Percentiles rank a stretch among this genome's conserved stretches.
Conservation (phyloP, 352 stramenopile species). For the Globisporangium heterothallicum region DNA sequence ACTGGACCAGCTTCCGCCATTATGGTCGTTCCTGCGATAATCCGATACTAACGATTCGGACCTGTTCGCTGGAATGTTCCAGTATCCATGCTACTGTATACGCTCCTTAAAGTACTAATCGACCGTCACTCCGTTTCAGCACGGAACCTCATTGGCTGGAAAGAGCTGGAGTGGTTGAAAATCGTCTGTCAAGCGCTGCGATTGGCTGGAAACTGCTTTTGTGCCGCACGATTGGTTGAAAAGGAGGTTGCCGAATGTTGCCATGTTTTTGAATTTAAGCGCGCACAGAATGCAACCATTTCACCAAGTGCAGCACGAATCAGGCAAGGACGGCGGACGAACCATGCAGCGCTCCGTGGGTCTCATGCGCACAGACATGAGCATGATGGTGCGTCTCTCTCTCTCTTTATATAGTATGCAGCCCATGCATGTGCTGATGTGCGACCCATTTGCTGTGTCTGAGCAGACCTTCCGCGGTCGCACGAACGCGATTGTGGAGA, state of each 20-base stretch:
- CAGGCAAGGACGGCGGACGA: no score
- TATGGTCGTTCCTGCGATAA: neutral
- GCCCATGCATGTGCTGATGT: neutral
- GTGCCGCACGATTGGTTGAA: neutral
- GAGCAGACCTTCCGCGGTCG: conserved; percentile 40
- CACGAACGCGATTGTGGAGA: conserved; percentile 39
- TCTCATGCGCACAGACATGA: conserved; percentile 37
- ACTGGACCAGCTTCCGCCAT: conserved; percentile 13
- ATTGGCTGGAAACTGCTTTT: neutral
- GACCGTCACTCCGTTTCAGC: neutral
- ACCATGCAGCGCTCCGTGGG: conserved; percentile 22
- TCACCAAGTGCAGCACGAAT: neutral
- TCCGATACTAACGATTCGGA: no score
- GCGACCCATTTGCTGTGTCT: neutral
- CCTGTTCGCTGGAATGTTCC: neutral
- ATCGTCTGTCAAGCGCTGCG: no score
- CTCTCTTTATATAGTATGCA: neutral
- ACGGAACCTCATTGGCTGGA: no score
- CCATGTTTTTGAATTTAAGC: neutral
- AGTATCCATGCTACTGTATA: neutral
- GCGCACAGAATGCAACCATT: neutral
- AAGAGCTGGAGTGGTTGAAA: no score
- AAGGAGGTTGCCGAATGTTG: no score
- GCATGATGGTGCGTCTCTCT: conserved; percentile 37
- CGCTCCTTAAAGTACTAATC: neutral